Base-by-base conservation (phyloP, 2,329 filamentous ascomycete genomes). In the Exophiala calicioides region DNA sequence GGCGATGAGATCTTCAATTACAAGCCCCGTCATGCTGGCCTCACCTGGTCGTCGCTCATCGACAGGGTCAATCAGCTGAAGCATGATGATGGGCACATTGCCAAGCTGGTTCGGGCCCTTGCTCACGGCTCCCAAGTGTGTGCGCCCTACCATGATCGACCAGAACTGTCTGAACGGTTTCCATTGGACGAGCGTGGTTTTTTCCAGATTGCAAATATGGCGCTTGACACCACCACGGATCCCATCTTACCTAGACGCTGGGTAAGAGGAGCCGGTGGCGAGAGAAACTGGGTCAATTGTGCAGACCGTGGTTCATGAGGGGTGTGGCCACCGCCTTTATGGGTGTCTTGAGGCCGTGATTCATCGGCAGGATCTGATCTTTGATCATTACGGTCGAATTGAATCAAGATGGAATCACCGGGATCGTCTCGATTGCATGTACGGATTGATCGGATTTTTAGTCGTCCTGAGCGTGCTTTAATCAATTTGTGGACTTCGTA, bases 61-160 rank as follows among this genome's bases (percentile, higher is more conserved):
- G 29, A 21, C 12, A 19, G 29, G 15, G 29, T 23, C 15, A 35
- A 44, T 16, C 12, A 18, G 5, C 12, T 44, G 3, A 21, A 34
- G 12, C n/a, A n/a, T n/a, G 41, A 44, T 19, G 41, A 44, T 29
- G 41, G 41, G 2, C 41, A 44, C 21, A 44, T 44, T 37, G 15
- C 32, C 20, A 44, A 44, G 21, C 23, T 44, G 31, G 15, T 44
- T 36, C 41, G 41, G 8, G 31, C 41, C 4, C 21, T 44, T 6
- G 41, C 41, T 16, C 32, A 35, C 24, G 41, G 41, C 10, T 12
- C 16, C 2, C 8, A 5, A 23, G 16, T 44, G 9, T 36, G 31
- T 26, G 7, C 2, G 2, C 29, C 31, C 2, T 44, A 36, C 32
- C 19, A 44, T 4, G n/a, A 18, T 5, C 9, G 23, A 4, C 20